phyloP scores from a whole-genome alignment of 257 asterid species.

The Petrea volubilis region DNA sequence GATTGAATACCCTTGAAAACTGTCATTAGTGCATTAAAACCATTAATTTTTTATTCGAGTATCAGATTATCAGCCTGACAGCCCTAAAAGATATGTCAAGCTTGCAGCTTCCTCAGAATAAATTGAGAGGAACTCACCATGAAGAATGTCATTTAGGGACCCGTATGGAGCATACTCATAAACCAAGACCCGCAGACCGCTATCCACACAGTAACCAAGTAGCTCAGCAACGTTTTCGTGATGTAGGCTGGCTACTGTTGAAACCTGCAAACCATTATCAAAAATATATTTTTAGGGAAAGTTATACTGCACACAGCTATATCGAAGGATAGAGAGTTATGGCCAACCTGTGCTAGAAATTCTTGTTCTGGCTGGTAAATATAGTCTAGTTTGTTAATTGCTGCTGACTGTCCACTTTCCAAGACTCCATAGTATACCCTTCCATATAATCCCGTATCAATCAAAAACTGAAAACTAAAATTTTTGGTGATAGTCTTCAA shows the following conservation, averaged over 20 bases:
- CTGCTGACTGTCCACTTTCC: conserved; percentile 17
- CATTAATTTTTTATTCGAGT: too few species aligned
- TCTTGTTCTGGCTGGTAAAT: conserved; percentile 21
- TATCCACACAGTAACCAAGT: conserved; percentile 55
- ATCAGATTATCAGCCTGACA: too few species aligned
- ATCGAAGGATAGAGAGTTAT: background rate
- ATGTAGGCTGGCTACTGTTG: conserved; percentile 47
- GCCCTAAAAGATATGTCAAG: too few species aligned
- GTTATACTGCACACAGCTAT: background rate
- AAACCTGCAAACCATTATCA: conserved; percentile 36
- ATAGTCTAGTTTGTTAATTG: conserved; percentile 26
- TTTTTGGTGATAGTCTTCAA: conserved; percentile 23
- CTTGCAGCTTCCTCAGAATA: too few species aligned
- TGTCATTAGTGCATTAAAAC: too few species aligned
- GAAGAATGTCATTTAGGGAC: conserved; percentile 59
- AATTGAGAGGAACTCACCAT: conserved; percentile 35
- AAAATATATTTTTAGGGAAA: background rate
- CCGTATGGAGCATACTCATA: conserved; percentile 55
- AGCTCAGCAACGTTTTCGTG: conserved; percentile 54
- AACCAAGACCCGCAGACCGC: conserved; percentile 50
- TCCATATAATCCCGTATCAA: conserved; percentile 28
- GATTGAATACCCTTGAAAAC: too few species aligned
- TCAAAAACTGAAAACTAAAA: conserved; percentile 21
- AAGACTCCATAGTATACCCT: too few species aligned
- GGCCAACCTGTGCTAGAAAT: conserved; percentile 29